These are phyloP conservation scores for Naganishia antarctica DNA, from an alignment of 768 basidiomycete genomes.

Conservation along the genomic window DNA sequence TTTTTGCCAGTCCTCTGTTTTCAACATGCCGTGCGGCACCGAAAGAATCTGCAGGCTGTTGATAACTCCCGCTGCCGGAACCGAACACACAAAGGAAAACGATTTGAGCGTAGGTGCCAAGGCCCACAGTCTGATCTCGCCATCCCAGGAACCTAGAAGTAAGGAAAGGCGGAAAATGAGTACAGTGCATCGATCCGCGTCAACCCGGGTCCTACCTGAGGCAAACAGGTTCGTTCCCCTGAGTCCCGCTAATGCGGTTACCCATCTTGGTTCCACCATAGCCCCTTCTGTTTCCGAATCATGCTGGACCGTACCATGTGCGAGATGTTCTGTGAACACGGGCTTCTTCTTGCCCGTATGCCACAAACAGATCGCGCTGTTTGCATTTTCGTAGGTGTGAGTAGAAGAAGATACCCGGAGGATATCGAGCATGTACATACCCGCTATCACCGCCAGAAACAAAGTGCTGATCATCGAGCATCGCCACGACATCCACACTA, in stretches of 20 bases:
- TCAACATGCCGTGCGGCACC: slow-evolving; percentile 52
- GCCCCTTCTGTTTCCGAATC: slow-evolving; percentile 68
- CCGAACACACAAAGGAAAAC: slow-evolving; percentile 61
- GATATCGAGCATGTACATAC: slow-evolving; percentile 54
- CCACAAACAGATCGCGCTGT: slow-evolving; percentile 88
- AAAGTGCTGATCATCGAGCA: slow-evolving; percentile 92
- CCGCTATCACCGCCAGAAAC: slow-evolving; percentile 94
- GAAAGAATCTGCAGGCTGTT: slow-evolving; percentile 82
- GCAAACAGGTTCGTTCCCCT: slow-evolving; percentile 87
- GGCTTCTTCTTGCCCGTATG: slow-evolving; percentile 90
- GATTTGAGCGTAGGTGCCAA: slow-evolving; percentile 71
- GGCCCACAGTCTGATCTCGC: slow-evolving; percentile 82
- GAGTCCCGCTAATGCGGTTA: slow-evolving; percentile 74
- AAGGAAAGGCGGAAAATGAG: background rate
- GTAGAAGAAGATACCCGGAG: background rate
- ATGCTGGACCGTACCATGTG: slow-evolving; percentile 76
- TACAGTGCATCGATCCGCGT: too few relatives aligned
- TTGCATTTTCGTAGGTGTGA: background rate
- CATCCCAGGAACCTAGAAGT: slow-evolving; percentile 85
- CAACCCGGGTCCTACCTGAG: too few relatives aligned
- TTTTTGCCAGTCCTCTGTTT: slow-evolving; percentile 52
- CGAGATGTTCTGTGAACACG: slow-evolving; percentile 73
- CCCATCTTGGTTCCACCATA: slow-evolving; percentile 78
- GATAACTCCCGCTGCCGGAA: slow-evolving; percentile 71
- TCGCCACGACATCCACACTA: slow-evolving; percentile 81